Evolutionary conservation across 75 land plant species (phyloP).

Genomic region (Larix kaempferi): DNA sequence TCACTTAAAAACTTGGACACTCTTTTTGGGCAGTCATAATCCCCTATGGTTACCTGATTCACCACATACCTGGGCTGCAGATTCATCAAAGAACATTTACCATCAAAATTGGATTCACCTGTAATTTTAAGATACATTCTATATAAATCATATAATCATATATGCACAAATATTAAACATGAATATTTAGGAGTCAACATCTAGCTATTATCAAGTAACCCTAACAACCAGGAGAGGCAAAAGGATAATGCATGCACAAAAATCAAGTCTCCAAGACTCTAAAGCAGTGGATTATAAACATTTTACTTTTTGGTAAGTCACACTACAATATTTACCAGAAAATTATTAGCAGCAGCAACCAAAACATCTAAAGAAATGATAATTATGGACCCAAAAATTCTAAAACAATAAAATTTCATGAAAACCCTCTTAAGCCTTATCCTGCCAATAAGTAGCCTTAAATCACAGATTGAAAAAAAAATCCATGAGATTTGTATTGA

Average conservation of each 20-base stretch:
- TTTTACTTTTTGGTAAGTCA: not conserved
- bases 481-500: too few species aligned
- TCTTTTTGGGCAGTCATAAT: constrained; percentile 83
- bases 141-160: not conserved
- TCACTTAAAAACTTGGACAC: constrained; percentile 75
- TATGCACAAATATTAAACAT: too few species aligned
- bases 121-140: not conserved
- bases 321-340: not conserved
- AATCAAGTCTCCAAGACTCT: not conserved
- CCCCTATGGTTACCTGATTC: constrained; percentile 81
- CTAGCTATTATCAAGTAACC: not conserved
- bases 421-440: not conserved
- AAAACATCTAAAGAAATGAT: not conserved
- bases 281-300: not conserved
- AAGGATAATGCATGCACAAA: not conserved
- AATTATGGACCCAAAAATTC: not conserved
- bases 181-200: not conserved
- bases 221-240: not conserved
- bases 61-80: constrained; percentile 92
- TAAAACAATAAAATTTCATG: not conserved
- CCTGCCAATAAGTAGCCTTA: not conserved
- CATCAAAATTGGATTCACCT: not conserved
- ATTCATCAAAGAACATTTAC: not conserved
- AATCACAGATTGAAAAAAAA: too few species aligned
- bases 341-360: not conserved